Evolutionary conservation across 1,284 basidiomycete genomes (phyloP).

Genomic region (Apiotrichum sp.): DNA sequence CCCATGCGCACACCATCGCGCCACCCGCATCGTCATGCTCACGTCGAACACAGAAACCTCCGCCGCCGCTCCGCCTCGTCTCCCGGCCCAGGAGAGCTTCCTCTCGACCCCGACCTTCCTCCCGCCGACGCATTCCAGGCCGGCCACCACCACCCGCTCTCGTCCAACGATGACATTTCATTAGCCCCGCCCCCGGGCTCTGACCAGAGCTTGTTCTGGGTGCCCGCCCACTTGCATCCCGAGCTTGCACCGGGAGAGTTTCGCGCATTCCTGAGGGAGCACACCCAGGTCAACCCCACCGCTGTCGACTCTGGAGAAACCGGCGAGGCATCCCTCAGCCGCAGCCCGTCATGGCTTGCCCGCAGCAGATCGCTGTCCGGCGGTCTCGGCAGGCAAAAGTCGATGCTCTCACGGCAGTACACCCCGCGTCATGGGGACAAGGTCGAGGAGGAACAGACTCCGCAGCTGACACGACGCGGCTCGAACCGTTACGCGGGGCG

Average conservation of each 20-base stretch:
- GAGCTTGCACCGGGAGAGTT: slow-evolving; percentile 97
- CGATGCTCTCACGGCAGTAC: slow-evolving; percentile 86
- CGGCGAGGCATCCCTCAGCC: slow-evolving; percentile 21
- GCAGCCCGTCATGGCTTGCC: slow-evolving; percentile 37
- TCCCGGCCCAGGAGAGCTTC: slow-evolving; percentile 65
- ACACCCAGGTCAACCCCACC: slow-evolving; percentile 57
- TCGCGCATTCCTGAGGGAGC: slow-evolving; percentile 87
- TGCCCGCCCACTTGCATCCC: slow-evolving; percentile 90
- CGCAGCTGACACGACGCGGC: slow-evolving; percentile 58
- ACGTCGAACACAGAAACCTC: slow-evolving; percentile 55
- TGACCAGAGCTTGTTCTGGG: slow-evolving; percentile 72
- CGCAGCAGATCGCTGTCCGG: slow-evolving; percentile 46
- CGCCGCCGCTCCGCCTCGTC: slow-evolving; percentile 67
- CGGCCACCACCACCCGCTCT: slow-evolving; percentile 3
- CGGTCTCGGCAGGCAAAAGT: slow-evolving; percentile 66
- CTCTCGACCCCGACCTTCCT: slow-evolving; percentile 81
- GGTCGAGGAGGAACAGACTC: slow-evolving; percentile 60
- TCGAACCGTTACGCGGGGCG: slow-evolving; percentile 55
- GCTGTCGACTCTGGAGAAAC: slow-evolving; percentile 28
- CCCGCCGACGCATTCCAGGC: slow-evolving; percentile 23
- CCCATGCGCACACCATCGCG: too few species aligned
- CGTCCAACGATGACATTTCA: slow-evolving; percentile 42
- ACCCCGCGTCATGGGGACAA: slow-evolving; percentile 67
- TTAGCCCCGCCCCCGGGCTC: slow-evolving; percentile 37
- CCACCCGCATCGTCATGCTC: too few species aligned